These are phyloP conservation scores for Colletotrichum lindemuthianum DNA, from an alignment of 2,329 filamentous ascomycete species.

Conservation along the genomic window DNA sequence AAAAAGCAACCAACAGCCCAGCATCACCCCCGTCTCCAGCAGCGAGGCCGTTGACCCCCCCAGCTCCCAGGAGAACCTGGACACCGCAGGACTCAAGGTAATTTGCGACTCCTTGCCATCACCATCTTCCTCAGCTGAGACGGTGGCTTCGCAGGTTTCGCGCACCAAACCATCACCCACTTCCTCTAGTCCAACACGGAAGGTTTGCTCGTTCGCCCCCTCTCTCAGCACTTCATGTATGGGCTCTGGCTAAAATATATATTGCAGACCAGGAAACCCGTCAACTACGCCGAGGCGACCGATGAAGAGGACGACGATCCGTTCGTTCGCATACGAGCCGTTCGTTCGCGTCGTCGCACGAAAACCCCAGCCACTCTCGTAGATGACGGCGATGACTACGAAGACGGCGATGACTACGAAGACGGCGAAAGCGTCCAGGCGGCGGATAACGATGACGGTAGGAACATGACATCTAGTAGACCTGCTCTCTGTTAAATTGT, in stretches of 20 bases:
- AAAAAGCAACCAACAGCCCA: slow-evolving; percentile 51
- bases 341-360: slow-evolving; percentile 50
- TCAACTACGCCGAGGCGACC: slow-evolving; percentile 89
- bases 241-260: not conserved
- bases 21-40: slow-evolving; percentile 80
- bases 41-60: slow-evolving; percentile 77
- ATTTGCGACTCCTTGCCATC: slow-evolving; percentile 61
- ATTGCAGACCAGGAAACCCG: slow-evolving; percentile 60
- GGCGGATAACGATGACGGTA: slow-evolving; percentile 72
- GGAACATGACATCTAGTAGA: not conserved
- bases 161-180: slow-evolving; percentile 53
- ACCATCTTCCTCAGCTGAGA: slow-evolving; percentile 54
- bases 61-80: slow-evolving; percentile 75
- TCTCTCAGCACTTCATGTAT: not conserved
- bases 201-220: slow-evolving; percentile 62
- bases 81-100: slow-evolving; percentile 56
- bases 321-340: slow-evolving; percentile 59
- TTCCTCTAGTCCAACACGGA: slow-evolving; percentile 79
- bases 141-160: slow-evolving; percentile 52
- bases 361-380: slow-evolving; percentile 69
- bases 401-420: slow-evolving; percentile 77
- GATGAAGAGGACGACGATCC: slow-evolving; percentile 83
- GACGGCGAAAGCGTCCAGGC: slow-evolving; percentile 70
- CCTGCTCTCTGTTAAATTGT: slow-evolving; percentile 13
- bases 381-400: slow-evolving; percentile 76